A percentile compares a stretch with the other conserved stretches of the same genome.
Evolutionary conservation across 129 eudicot species (phyloP).

Genomic region (Flaveria robusta): DNA sequence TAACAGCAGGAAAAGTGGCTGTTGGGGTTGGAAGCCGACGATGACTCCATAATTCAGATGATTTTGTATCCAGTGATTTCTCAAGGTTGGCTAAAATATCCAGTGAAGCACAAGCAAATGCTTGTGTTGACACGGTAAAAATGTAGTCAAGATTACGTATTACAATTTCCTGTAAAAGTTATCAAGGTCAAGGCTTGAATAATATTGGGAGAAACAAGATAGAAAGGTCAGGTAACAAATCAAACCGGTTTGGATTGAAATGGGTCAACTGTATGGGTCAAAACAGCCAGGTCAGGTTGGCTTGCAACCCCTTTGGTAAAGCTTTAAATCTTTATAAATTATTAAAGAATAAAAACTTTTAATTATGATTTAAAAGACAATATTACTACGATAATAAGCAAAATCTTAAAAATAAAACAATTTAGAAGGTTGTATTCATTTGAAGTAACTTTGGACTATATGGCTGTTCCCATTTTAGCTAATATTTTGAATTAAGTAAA

Average conservation of each 20-base stretch:
- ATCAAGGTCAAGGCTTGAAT: slow-evolving; percentile 4
- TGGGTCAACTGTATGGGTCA: background rate
- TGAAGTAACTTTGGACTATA: background rate
- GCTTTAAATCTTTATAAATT: background rate
- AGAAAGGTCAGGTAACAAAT: background rate
- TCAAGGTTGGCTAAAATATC: slow-evolving; percentile 77
- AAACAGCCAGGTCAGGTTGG: background rate
- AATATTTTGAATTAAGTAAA: background rate
- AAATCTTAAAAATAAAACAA: background rate
- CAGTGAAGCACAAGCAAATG: slow-evolving; percentile 65
- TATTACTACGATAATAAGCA: background rate
- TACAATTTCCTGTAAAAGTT: slow-evolving; percentile 72
- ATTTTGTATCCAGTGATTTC: slow-evolving; percentile 63
- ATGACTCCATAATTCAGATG: slow-evolving; percentile 89
- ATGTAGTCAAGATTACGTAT: slow-evolving; percentile 90
- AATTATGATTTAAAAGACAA: background rate
- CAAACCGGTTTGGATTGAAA: background rate
- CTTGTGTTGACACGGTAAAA: slow-evolving; percentile 65
- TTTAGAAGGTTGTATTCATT: background rate
- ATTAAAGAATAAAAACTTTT: background rate
- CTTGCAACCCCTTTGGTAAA: background rate
- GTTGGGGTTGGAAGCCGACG: slow-evolving; percentile 95
- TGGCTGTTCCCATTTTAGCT: background rate
- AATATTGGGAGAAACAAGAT: background rate
- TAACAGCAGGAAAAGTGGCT: slow-evolving; percentile 85